phyloP scores from a whole-genome alignment of 2,329 filamentous ascomycete genomes.

The Trichoderma asperellum region DNA sequence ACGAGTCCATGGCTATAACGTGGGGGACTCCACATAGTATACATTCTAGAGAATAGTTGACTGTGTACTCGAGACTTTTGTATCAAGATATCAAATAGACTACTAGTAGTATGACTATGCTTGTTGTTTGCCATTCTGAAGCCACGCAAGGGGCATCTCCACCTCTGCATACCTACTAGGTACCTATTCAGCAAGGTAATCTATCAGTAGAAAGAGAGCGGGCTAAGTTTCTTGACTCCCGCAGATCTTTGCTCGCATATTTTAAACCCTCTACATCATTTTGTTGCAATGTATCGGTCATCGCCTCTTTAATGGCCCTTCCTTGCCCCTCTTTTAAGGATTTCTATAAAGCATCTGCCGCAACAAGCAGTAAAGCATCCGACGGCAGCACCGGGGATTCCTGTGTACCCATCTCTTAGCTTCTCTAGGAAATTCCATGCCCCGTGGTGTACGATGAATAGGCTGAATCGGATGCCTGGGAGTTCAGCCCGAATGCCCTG shows the following conservation, averaged over 20 bases:
- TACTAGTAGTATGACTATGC: background rate
- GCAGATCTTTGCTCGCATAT: background rate
- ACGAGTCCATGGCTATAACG: background rate
- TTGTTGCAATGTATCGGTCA: background rate
- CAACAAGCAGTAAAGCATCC: background rate
- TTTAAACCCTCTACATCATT: background rate
- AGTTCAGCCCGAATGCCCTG: background rate
- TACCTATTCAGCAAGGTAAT: too few relatives aligned
- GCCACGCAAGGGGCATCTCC: background rate
- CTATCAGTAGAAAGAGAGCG: background rate
- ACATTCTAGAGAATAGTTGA: background rate
- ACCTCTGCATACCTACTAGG: too few relatives aligned
- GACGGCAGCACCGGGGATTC: background rate
- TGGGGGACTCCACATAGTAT: background rate
- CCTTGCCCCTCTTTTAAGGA: background rate
- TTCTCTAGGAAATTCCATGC: background rate
- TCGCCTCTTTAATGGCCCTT: background rate
- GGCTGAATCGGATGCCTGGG: background rate
- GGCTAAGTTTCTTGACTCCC: background rate
- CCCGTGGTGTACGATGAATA: background rate
- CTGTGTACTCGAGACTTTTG: background rate
- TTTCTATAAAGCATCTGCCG: background rate
- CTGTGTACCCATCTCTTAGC: background rate
- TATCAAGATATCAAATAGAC: background rate
- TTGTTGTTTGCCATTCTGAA: background rate